Conservation (phyloP, 306 rosid genomes). For the Cicer cuneatum region DNA sequence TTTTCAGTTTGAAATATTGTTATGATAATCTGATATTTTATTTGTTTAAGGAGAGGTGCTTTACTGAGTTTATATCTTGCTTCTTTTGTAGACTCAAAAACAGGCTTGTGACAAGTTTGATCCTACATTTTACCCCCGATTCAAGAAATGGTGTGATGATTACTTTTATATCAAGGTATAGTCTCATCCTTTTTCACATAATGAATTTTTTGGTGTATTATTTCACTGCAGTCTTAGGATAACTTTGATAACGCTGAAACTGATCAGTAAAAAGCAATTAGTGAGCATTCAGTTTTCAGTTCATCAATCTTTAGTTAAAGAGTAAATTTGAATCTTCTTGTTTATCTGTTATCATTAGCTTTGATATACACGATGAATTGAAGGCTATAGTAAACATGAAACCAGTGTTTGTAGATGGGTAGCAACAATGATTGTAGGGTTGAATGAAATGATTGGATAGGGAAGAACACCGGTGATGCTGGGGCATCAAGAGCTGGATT, state of each 20-base stretch:
- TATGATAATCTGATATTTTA: conserved; percentile 14
- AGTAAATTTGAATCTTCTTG: not conserved
- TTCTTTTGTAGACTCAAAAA: conserved; percentile 71
- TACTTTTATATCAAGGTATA: conserved; percentile 93
- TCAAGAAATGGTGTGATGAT: conserved; percentile 99
- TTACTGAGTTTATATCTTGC: conserved; percentile 29
- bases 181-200: conserved; percentile 25
- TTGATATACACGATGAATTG: conserved; percentile 28
- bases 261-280: not conserved
- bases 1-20: conserved; percentile 25
- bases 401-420: not conserved
- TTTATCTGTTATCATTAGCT: conserved; percentile 8
- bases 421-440: not conserved
- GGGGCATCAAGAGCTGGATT: conserved; percentile 27
- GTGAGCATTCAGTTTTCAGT: conserved; percentile 14
- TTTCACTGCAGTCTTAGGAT: not conserved
- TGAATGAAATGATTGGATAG: conserved; percentile 13
- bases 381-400: conserved; percentile 16
- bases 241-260: conserved; percentile 24
- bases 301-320: conserved; percentile 31
- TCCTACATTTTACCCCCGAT: conserved; percentile 89
- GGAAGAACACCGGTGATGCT: conserved; percentile 29
- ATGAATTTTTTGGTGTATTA: conserved; percentile 31
- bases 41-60: not conserved
- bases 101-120: conserved; percentile 92